A percentile compares a stretch with the other conserved stretches of the same genome.
Conservation (phyloP, 139 green algal genomes). For the Coccomyxa sp. region DNA sequence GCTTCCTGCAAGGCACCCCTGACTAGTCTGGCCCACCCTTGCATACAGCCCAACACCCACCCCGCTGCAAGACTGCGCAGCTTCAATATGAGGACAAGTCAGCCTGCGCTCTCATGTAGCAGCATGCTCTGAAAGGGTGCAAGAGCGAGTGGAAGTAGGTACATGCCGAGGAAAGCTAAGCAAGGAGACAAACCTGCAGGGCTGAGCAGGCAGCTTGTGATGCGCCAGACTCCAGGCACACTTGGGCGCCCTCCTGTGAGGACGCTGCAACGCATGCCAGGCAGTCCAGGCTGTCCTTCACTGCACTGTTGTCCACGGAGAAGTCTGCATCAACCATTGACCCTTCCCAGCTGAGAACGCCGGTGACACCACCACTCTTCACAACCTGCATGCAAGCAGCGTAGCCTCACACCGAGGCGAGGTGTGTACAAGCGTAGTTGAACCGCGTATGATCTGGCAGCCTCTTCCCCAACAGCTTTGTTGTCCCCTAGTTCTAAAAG, state of each 20-base stretch:
- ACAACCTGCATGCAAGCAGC: conserved; percentile 7
- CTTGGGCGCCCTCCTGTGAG: conserved; percentile 1
- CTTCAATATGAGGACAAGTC: background rate
- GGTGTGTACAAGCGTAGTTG: background rate
- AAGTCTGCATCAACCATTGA: background rate
- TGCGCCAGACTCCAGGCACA: conserved; percentile 17
- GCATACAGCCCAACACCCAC: background rate
- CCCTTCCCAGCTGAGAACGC: background rate
- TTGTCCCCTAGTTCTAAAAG: too few species aligned
- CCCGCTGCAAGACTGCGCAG: background rate
- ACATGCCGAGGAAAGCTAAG: background rate
- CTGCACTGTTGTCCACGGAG: conserved; percentile 15
- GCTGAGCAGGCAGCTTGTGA: conserved; percentile 20
- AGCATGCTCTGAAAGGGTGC: too few species aligned
- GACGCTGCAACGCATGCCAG: conserved; percentile 14
- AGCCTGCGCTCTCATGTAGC: background rate
- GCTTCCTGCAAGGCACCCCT: too few species aligned
- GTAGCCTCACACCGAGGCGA: background rate
- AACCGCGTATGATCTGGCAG: too few species aligned
- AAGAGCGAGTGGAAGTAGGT: background rate
- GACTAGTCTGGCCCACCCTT: background rate
- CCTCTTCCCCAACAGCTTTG: too few species aligned
- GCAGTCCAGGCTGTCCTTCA: conserved; percentile 56
- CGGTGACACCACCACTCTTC: conserved; percentile 8
- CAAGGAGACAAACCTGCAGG: conserved; percentile 20